These are phyloP conservation scores for grape (Vitis vinifera) DNA, from an alignment of 164 flowering plant genomes.

Conservation along the genomic window ASM3070453v1 NC_081817.1:4924501-4925000, in stretches of 20 bases:
- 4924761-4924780: neutral
- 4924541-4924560: slow-evolving; percentile 13
- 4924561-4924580: slow-evolving; percentile 32
- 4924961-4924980: neutral
- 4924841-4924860: neutral
- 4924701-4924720: slow-evolving; percentile 67
- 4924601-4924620: slow-evolving; percentile 59
- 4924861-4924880: neutral
- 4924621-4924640: slow-evolving; percentile 71
- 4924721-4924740: slow-evolving; percentile 60
- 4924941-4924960: neutral
- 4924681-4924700: slow-evolving; percentile 48
- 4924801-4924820: neutral
- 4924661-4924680: slow-evolving; percentile 48
- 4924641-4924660: slow-evolving; percentile 44
- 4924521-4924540: slow-evolving; percentile 19
- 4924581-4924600: slow-evolving; percentile 43
- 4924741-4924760: slow-evolving; percentile 18
- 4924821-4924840: neutral
- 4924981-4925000: neutral
- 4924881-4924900: neutral
- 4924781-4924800: neutral
- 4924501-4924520: slow-evolving; percentile 17
- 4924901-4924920: neutral
- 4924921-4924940: neutral